phyloP scores from a whole-genome alignment of 2,329 filamentous ascomycete genomes.

The Phialocephala subalpina region DNA sequence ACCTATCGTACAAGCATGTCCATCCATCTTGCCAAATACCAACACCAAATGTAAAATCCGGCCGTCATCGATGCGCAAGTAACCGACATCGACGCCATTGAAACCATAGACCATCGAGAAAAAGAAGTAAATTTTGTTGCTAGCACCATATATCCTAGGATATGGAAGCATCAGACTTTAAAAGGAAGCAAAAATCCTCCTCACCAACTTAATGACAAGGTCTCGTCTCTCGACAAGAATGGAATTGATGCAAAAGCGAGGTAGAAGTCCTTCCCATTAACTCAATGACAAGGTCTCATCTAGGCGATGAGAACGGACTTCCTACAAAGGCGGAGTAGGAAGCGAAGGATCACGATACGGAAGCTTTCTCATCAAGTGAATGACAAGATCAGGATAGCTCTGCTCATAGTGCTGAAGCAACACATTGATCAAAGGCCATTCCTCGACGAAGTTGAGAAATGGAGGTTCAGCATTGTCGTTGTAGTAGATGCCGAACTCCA shows the following conservation, averaged over 20 bases:
- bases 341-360: background rate
- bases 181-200: background rate
- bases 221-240: background rate
- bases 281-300: background rate
- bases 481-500: background rate
- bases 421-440: background rate
- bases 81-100: conserved; percentile 5
- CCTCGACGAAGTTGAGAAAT: background rate
- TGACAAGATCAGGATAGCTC: background rate
- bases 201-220: background rate
- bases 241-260: background rate
- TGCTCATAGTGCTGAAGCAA: background rate
- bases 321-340: background rate
- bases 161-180: background rate
- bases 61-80: background rate
- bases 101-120: conserved; percentile 1
- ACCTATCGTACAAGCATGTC: background rate
- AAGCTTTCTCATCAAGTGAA: background rate
- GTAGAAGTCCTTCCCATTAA: background rate
- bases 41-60: background rate
- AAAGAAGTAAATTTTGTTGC: conserved; percentile 5
- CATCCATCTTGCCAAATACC: background rate
- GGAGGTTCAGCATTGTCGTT: background rate
- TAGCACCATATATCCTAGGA: background rate
- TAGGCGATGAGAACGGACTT: background rate